Conservation (phyloP, 1,284 basidiomycete genomes). For the Heterobasidion irregulare region DNA sequence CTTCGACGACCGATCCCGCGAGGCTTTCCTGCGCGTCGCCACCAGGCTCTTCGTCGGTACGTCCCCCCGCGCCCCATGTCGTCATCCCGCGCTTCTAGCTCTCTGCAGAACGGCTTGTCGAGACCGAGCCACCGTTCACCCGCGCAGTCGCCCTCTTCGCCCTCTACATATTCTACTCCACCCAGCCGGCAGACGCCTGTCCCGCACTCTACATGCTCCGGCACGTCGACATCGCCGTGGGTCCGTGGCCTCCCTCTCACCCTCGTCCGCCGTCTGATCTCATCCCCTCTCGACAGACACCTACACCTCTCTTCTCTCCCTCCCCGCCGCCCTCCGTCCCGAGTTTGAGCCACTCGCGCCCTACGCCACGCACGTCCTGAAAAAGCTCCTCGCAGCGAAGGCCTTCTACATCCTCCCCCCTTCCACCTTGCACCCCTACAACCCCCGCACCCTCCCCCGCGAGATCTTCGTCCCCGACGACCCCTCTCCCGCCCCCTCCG, state of each 20-base stretch:
- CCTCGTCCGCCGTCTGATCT: conserved; percentile 1
- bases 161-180: conserved; percentile 56
- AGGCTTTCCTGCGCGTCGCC: conserved; percentile 47
- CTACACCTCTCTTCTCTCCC: conserved; percentile 33
- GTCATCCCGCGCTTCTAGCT: neutral
- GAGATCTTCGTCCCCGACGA: conserved; percentile 45
- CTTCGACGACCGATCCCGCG: conserved; percentile 54
- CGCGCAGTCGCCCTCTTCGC: conserved; percentile 55
- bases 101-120: conserved; percentile 41
- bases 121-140: conserved; percentile 38
- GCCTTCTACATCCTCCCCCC: conserved; percentile 53
- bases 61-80: conserved; percentile 8
- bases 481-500: conserved; percentile 12
- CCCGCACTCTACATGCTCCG: conserved; percentile 38
- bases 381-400: conserved; percentile 33
- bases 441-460: conserved; percentile 55
- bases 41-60: conserved; percentile 60
- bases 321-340: conserved; percentile 34
- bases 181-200: conserved; percentile 48
- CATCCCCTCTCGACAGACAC: conserved; percentile 34
- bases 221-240: conserved; percentile 49
- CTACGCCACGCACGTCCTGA: conserved; percentile 38
- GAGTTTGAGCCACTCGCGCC: conserved; percentile 38
- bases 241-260: conserved; percentile 25
- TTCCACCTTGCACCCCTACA: conserved; percentile 40